These are phyloP conservation scores for Pythium brachiatum DNA, from an alignment of 352 stramenopile genomes.

Conservation along the genomic window DNA sequence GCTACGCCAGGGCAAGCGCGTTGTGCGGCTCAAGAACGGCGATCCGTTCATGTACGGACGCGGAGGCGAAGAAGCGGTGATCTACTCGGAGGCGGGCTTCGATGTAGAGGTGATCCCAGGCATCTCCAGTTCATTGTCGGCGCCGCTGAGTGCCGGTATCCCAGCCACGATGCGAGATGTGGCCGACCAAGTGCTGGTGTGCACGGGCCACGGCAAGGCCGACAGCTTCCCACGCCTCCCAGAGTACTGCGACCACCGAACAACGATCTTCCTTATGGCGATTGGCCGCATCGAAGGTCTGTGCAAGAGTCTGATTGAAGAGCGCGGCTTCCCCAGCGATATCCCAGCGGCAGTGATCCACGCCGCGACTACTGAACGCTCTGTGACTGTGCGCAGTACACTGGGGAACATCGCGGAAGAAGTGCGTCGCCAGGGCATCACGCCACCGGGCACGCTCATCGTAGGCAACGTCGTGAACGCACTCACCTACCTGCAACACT, in stretches of 20 bases:
- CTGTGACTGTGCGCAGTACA: constrained; percentile 87
- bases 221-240: constrained; percentile 91
- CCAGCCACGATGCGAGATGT: constrained; percentile 95
- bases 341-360: constrained; percentile 94
- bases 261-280: constrained; percentile 97
- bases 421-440: constrained; percentile 79
- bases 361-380: constrained; percentile 87
- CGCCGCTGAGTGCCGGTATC: constrained; percentile 92
- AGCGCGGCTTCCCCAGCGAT: constrained; percentile 87
- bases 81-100: constrained; percentile 74
- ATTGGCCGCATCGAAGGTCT: constrained; percentile 92
- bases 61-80: constrained; percentile 91
- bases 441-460: constrained; percentile 91
- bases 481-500: constrained; percentile 65
- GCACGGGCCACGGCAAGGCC: constrained; percentile 93
- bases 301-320: constrained; percentile 67
- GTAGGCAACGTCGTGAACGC: constrained; percentile 92
- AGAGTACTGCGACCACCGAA: constrained; percentile 94
- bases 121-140: constrained; percentile 94
- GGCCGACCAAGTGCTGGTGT: constrained; percentile 91
- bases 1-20: constrained; percentile 84
- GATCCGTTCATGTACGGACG: constrained; percentile 97
- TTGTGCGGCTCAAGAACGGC: constrained; percentile 97
- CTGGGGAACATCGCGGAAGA: constrained; percentile 89
- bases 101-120: constrained; percentile 88